Evolutionary conservation across 306 rosid genomes (phyloP).

Genomic region (Cyclanthera cordifolia): DNA sequence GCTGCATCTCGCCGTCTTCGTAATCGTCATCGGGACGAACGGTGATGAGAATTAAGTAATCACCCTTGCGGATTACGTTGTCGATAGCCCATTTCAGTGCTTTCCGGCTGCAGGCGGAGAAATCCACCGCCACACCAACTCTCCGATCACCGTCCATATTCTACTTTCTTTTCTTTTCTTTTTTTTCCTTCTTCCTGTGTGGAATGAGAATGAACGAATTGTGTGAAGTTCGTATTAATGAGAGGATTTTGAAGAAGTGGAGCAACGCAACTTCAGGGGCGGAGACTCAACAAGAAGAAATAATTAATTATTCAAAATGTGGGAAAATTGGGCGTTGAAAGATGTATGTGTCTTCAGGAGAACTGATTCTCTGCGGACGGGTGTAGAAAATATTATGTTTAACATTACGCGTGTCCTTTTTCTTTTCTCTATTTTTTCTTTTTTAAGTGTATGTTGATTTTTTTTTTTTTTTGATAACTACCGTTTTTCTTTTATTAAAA

Average conservation of each 20-base stretch:
- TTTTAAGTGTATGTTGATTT: too few relatives aligned
- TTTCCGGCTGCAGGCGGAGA: constrained; percentile 59
- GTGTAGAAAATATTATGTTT: background rate
- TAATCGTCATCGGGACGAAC: constrained; percentile 32
- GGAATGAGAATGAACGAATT: background rate
- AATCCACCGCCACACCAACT: constrained; percentile 82
- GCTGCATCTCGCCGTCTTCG: constrained; percentile 76
- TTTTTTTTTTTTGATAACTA: too few relatives aligned
- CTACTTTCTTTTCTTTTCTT: background rate
- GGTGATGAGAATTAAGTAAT: constrained; percentile 45
- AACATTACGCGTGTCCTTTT: background rate
- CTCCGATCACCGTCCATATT: constrained; percentile 30
- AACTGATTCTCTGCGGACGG: background rate
- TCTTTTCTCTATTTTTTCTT: too few relatives aligned
- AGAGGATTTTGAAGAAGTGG: background rate
- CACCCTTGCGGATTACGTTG: constrained; percentile 55
- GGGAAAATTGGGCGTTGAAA: background rate
- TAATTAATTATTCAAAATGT: background rate
- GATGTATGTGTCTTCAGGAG: background rate
- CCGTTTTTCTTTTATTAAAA: too few relatives aligned
- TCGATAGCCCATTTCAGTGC: constrained; percentile 75
- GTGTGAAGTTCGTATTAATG: too few relatives aligned
- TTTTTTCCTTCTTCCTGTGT: too few relatives aligned
- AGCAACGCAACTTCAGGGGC: too few relatives aligned
- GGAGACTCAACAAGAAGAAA: background rate